These are phyloP conservation scores for Heritiera fomes DNA, from an alignment of 345 rosid genomes.

Conservation along the genomic window DNA sequence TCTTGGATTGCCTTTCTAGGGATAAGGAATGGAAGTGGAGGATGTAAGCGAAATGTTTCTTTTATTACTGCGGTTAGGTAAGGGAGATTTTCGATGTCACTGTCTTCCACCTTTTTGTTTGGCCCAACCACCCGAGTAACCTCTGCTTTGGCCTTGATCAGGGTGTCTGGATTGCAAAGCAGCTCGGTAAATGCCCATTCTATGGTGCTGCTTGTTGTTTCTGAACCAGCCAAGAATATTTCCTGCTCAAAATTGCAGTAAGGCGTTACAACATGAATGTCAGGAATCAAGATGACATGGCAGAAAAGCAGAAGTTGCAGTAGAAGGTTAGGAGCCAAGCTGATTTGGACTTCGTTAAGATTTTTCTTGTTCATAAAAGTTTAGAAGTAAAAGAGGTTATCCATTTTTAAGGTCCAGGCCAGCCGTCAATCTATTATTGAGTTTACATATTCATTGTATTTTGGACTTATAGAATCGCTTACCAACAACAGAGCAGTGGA, in stretches of 20 bases:
- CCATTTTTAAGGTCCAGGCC: too few relatives aligned
- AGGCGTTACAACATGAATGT: neutral
- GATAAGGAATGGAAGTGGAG: conserved; percentile 59
- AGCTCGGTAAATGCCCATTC: conserved; percentile 81
- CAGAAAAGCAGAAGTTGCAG: neutral
- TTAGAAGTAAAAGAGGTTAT: too few relatives aligned
- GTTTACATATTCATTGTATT: too few relatives aligned
- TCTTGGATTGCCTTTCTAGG: conserved; percentile 53
- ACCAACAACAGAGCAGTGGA: too few relatives aligned
- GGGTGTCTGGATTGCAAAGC: conserved; percentile 40
- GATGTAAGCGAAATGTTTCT: conserved; percentile 57
- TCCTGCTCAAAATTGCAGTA: conserved; percentile 39
- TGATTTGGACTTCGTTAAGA: too few relatives aligned
- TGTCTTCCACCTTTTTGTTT: conserved; percentile 47
- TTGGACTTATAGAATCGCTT: too few relatives aligned
- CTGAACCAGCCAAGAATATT: conserved; percentile 60
- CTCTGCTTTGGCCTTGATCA: conserved; percentile 54
- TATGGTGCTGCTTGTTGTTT: conserved; percentile 56
- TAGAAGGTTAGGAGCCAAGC: too few relatives aligned
- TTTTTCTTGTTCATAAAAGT: too few relatives aligned
- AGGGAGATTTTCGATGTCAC: conserved; percentile 49
- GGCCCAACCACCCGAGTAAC: conserved; percentile 44
- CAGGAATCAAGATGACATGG: neutral
- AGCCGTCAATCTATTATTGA: too few relatives aligned
- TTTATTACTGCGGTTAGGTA: conserved; percentile 51